Evolutionary conservation across 768 basidiomycete genomes (phyloP).

Genomic region (Lepiota venenata): DNA sequence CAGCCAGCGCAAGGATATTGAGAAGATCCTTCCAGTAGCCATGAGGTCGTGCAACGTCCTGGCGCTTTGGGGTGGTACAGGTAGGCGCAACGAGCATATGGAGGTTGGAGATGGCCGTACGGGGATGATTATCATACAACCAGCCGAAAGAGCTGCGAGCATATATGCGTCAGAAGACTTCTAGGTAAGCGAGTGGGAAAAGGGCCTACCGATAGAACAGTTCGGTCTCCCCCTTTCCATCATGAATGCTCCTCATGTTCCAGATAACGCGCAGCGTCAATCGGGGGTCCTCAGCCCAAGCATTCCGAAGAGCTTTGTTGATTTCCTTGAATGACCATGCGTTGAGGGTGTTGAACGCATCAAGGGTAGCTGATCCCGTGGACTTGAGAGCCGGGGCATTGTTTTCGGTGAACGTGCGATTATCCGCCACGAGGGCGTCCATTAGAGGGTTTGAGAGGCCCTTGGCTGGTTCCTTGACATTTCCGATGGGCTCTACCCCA

Average conservation of each 20-base stretch:
- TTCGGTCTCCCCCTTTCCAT: conserved; percentile 61
- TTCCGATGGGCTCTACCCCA: neutral
- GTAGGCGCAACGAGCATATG: conserved; percentile 49
- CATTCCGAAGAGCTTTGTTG: conserved; percentile 34
- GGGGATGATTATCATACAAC: conserved; percentile 66
- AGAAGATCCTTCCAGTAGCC: conserved; percentile 79
- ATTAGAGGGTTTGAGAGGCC: conserved; percentile 47
- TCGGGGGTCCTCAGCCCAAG: conserved; percentile 57
- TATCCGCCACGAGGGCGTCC: conserved; percentile 42
- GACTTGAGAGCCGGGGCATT: conserved; percentile 46
- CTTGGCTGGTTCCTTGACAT: neutral
- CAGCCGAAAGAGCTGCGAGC: conserved; percentile 52
- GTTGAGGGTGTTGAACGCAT: conserved; percentile 51
- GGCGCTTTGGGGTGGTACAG: conserved; percentile 32
- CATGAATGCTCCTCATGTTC: conserved; percentile 66
- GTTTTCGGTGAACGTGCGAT: conserved; percentile 50
- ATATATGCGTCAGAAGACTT: neutral
- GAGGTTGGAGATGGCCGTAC: conserved; percentile 65
- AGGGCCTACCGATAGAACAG: conserved; percentile 50
- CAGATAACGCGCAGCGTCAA: conserved; percentile 67
- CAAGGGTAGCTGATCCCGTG: conserved; percentile 48
- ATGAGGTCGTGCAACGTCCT: conserved; percentile 33
- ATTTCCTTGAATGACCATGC: conserved; percentile 22
- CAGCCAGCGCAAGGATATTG: conserved; percentile 61
- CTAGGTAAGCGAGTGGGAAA: too few relatives aligned